Evolutionary conservation across 345 rosid species (phyloP).

Genomic region (Linum tenue): DNA sequence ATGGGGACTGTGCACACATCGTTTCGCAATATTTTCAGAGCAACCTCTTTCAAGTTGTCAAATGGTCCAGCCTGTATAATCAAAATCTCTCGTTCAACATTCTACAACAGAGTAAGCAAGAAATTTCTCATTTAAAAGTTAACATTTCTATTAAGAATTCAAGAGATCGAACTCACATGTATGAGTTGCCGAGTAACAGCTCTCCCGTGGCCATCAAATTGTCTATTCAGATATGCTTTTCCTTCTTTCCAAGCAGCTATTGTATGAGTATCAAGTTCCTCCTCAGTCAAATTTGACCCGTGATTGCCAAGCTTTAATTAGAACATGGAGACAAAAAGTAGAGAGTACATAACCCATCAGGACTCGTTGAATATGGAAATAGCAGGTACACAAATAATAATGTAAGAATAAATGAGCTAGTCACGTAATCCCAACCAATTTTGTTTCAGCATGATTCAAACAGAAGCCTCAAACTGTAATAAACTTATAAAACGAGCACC

Average conservation of each 20-base stretch:
- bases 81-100: background rate
- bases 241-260: conserved; percentile 32
- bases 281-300: conserved; percentile 28
- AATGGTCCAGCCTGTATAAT: conserved; percentile 23
- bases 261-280: conserved; percentile 28
- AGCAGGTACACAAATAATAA: background rate
- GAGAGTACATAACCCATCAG: background rate
- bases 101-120: too few relatives aligned
- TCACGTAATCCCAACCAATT: background rate
- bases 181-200: conserved; percentile 16
- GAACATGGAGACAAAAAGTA: background rate
- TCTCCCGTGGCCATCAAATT: conserved; percentile 19
- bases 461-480: background rate
- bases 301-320: conserved; percentile 24
- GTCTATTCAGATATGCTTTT: conserved; percentile 22
- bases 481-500: background rate
- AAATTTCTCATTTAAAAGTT: too few relatives aligned
- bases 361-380: background rate
- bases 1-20: conserved; percentile 22
- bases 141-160: too few relatives aligned
- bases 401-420: background rate
- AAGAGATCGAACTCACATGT: conserved; percentile 16
- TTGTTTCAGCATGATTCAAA: background rate
- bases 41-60: conserved; percentile 27
- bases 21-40: conserved; percentile 24